Conservation (phyloP, 1,139 yeast genomes). For the Taphrina sp. region DNA sequence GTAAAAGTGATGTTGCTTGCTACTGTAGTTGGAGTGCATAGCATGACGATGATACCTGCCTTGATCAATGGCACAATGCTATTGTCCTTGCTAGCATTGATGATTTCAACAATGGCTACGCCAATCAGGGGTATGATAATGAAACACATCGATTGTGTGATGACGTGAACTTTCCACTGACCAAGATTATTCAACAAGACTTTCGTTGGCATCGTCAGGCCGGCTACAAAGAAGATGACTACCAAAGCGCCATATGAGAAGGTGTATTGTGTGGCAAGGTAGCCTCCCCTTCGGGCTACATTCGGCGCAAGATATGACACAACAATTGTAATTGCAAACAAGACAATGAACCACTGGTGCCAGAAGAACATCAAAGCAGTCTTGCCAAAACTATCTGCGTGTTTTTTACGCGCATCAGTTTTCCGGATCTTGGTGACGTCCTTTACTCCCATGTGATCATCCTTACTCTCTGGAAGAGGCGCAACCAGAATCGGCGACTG, state of each 20-base stretch:
- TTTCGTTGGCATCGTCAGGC: conserved; percentile 68
- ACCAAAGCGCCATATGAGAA: conserved; percentile 88
- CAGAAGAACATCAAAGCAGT: neutral
- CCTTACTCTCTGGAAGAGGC: no score
- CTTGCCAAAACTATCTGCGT: neutral
- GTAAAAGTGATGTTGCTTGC: conserved; percentile 92
- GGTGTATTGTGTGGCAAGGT: conserved; percentile 68
- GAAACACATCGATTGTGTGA: conserved; percentile 67
- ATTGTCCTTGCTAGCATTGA: conserved; percentile 56
- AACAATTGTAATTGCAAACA: conserved; percentile 67
- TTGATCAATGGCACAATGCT: conserved; percentile 70
- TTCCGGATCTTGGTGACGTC: no score
- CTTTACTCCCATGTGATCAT: no score
- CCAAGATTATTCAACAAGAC: conserved; percentile 59
- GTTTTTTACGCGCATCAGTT: neutral
- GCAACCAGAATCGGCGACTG: no score
- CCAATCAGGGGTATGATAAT: conserved; percentile 71
- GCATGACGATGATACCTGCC: conserved; percentile 76
- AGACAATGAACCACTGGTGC: conserved; percentile 65
- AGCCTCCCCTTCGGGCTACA: conserved; percentile 79
- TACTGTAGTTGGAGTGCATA: conserved; percentile 87
- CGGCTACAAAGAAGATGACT: conserved; percentile 73
- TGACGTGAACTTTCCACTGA: conserved; percentile 79
- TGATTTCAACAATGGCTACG: conserved; percentile 70
- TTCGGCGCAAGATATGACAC: conserved; percentile 75